Evolutionary conservation across 1,139 yeast genomes (phyloP), one percentile per base, ranked within the genome.

Genomic region (Kodamaea sp.): DNA sequence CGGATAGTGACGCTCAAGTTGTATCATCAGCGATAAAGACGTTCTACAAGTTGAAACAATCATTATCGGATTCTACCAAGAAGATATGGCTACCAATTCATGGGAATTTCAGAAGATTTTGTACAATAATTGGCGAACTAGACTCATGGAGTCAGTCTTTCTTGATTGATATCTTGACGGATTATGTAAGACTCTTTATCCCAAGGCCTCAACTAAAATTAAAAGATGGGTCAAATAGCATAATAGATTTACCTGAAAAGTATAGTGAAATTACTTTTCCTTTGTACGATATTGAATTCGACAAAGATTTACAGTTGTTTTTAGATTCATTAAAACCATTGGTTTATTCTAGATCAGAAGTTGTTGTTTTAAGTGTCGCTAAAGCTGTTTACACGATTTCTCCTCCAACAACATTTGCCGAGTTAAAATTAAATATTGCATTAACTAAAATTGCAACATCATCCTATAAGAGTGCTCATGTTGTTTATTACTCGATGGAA

Each of bases 101-200:
- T 55, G 79, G 84, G 1, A 78, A 81, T 48, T 85, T 74, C 54
- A 73, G 87, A 29, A 69, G 84, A 35, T 71, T 78, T 30, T 80
- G 95, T 48, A 54, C 71, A 1, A 60, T 75, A 10, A 47, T 90
- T 9, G 47, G 57, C 0, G 70, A 75, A 2, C 66, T 90, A 41
- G 95, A 88, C 46, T 84, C 84, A 43, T 87, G 92, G 85, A 67
- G 88, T n/a, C 92, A 85, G 53, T 61, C 74, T 0, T 58, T 67
- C 15, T 59, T 79, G 8, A 65, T 89, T 23, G 88, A 84, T 36
- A 52, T 85, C 7, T 65, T 90, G 38, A 75, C 81, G 0, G 78
- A 79, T 38, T 94, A 94, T 55, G 67, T 79, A 20, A 70, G 92
- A 39, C 52, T 62, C 15, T 89, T 74, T 54, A 54, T 87, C 29